Percentiles rank a stretch among this genome's conserved stretches.
phyloP scores from a whole-genome alignment of 768 basidiomycete genomes.

The Ramaria rubella region DNA sequence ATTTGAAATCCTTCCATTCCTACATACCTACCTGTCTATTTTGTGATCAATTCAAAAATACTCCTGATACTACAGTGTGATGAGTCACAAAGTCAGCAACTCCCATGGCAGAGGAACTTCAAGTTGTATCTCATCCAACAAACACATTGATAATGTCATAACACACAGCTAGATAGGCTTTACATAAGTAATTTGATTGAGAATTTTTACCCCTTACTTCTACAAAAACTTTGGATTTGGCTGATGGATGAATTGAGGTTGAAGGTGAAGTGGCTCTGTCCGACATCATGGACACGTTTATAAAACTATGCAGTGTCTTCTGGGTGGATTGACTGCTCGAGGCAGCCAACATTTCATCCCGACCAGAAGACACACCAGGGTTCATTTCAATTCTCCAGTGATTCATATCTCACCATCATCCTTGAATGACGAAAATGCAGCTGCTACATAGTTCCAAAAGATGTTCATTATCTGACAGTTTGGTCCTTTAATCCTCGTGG shows the following conservation, averaged over 20 bases:
- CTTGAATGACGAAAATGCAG: conserved; percentile 56
- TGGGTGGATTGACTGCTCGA: neutral
- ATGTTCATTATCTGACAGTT: conserved; percentile 50
- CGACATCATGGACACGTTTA: neutral
- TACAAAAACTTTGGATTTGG: neutral
- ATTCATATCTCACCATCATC: conserved; percentile 50
- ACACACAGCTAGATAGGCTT: too few species aligned
- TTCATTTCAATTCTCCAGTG: conserved; percentile 9
- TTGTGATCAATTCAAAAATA: too few species aligned
- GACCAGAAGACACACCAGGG: neutral
- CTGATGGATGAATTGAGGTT: neutral
- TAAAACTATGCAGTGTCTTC: neutral
- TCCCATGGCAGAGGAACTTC: too few species aligned
- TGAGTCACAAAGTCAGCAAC: too few species aligned
- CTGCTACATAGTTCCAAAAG: conserved; percentile 61
- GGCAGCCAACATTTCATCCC: neutral
- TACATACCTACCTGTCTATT: too few species aligned
- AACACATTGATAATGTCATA: too few species aligned
- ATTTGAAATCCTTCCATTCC: too few species aligned
- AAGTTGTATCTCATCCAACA: too few species aligned
- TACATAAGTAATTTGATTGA: neutral
- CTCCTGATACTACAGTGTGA: too few species aligned
- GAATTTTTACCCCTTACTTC: neutral
- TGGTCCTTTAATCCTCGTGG: conserved; percentile 41
- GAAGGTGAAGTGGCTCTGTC: neutral